Evolutionary conservation across 306 rosid species (phyloP), one percentile per base, ranked within the genome.

Genomic region (Cicer pinnatifidum): DNA sequence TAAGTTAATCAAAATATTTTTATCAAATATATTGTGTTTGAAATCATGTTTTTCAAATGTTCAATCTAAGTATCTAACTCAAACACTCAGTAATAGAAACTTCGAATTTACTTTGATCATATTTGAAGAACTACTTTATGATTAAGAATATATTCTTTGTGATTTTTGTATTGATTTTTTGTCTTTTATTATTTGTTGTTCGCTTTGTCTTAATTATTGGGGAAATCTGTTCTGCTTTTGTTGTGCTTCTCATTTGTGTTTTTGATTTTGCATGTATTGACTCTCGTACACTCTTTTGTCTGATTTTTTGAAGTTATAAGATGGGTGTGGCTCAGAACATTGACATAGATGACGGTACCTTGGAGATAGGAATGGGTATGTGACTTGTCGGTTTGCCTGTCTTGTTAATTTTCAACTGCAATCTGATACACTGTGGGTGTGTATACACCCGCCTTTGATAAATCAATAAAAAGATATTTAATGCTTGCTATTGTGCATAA

Each of bases 281-380:
- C 80, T 68, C 33, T 38, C 72, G 40, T 68, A 12, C 15, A 43
- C 11, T 65, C 44, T 72, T 54, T 81, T 74, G 79, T 74, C 53
- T 81, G 54, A 15, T 60, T 71, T 52, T 78, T 66, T 71, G 67
- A 81, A 84, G 88, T 77, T 67, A 61, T 50, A 78, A 40, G 82
- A 85, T 95, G 99, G 99, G 93, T 63, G 82, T 78, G 72, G 89
- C 75, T 67, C 85, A 82, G 86, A 80, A 95, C 59, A 80, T 59
- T 84, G 89, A 83, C 57, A 10, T 35, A 59, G 97, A 91, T 67
- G 99, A 95, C 59, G 97, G 87, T 37, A 79, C 76, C 50, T 83
- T 95, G 88, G 99, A 95, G 89, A 85, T 95, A 7, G 99, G 99
- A 75, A 95, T 95, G 87, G 99, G 99, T 95, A 86, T 51, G 93